Evolutionary conservation across 192 early-diverging fungal genomes (phyloP), one percentile per base, ranked within the genome.

Genomic region (Umbelopsis ramanniana): DNA sequence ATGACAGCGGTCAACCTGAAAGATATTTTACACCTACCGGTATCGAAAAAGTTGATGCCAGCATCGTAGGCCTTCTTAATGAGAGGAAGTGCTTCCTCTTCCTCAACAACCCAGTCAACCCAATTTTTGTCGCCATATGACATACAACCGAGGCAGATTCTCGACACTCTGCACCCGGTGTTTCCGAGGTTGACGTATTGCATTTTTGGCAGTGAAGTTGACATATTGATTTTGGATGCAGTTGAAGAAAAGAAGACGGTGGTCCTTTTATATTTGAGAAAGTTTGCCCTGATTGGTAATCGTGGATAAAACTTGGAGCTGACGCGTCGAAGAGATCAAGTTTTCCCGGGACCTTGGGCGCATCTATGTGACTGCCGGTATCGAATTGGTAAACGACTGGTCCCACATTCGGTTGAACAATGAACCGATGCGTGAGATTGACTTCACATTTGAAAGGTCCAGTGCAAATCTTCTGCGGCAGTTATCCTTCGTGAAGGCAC

Each of bases 31-130:
- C 1, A 14, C 26, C 26, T 63, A 63, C 57, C 63, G 14, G 89
- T 87, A 75, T 91, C 82, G 72, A 95, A 95, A 71, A 91, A 92
- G 83, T 93, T 93, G 81, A 93, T 88, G 63, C 94, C 94, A 52
- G 81, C 71, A 37, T 91, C 83, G 70, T 82, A 92, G 0, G 90
- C 89, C 10, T 82, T 83, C 74, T 76, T 79, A 71, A 85, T 87
- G 37, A 76, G 54, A 52, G 33, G 78, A 63, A 80, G 35, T 14
- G 80, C 60, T 45, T 85, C 76, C 14, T 57, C 76, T 55, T 85
- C 80, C 54, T 87, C 76, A 24, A 76, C 50, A 5, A 88, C 76
- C 84, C 85, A 88, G 8, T 35, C 24, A 14, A 12, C 33, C 87
- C 87, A 88, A 24, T 60, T 37, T 12, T 55, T 69, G n/a, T 37